Conservation (phyloP, 2,329 filamentous ascomycete genomes). For the Cercospora sp. region DNA sequence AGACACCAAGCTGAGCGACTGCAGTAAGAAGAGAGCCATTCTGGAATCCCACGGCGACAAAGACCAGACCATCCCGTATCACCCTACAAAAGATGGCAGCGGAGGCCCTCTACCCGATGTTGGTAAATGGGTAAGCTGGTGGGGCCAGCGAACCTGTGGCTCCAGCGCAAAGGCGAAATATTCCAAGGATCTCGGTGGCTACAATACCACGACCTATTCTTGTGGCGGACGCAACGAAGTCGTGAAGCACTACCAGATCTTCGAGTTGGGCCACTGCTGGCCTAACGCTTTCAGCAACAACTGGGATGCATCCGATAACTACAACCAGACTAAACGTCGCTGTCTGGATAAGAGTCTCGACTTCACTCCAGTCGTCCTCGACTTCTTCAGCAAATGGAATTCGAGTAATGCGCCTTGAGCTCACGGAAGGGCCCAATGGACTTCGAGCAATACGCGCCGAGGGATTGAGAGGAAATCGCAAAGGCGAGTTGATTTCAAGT, state of each 20-base stretch:
- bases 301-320: constrained; percentile 25
- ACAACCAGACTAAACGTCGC: constrained; percentile 17
- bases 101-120: constrained; percentile 34
- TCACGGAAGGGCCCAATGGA: not conserved
- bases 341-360: constrained; percentile 28
- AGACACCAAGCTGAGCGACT: constrained; percentile 28
- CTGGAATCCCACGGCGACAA: constrained; percentile 48
- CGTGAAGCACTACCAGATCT: constrained; percentile 44
- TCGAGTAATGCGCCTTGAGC: constrained; percentile 26
- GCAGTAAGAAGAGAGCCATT: constrained; percentile 40
- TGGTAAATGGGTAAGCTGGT: constrained; percentile 40
- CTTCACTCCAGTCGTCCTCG: constrained; percentile 30
- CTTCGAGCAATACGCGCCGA: not conserved
- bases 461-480: too few relatives aligned
- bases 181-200: constrained; percentile 32
- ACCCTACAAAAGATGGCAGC: constrained; percentile 31
- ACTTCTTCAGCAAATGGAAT: constrained; percentile 33
- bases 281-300: constrained; percentile 34
- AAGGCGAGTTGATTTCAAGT: too few relatives aligned
- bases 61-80: constrained; percentile 47
- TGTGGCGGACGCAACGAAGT: constrained; percentile 36
- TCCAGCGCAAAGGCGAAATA: constrained; percentile 26
- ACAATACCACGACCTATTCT: constrained; percentile 37
- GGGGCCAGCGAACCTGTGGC: constrained; percentile 41
- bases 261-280: constrained; percentile 46